These are phyloP conservation scores for Pugionium dolabratum DNA, from an alignment of 345 rosid genomes.

Conservation along the genomic window DNA sequence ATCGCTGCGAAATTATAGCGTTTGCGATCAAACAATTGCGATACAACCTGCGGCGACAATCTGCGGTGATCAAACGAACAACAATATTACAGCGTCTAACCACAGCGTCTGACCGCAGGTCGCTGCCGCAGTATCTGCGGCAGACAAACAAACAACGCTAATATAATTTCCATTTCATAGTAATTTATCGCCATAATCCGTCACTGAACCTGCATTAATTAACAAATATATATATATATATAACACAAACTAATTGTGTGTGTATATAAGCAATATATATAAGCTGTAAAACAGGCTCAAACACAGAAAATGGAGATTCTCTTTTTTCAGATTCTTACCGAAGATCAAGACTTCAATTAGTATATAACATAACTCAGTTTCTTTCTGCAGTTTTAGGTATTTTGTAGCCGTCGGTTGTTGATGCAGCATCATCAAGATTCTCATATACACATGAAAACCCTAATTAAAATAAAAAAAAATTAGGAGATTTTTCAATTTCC, in stretches of 20 bases:
- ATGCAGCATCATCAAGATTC: conserved; percentile 99
- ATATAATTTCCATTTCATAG: no score
- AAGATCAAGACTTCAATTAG: conserved; percentile 12
- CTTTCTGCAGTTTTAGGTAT: conserved; percentile 1
- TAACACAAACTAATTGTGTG: conserved; percentile 1
- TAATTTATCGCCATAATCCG: no score
- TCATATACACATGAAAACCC: conserved; percentile 53
- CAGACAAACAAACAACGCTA: neutral
- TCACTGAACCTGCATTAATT: no score
- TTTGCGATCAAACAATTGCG: no score
- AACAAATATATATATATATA: no score
- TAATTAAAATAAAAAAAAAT: conserved; percentile 11
- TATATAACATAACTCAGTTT: no score
- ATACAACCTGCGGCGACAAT: no score
- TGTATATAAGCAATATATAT: neutral
- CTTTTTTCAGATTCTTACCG: conserved; percentile 8
- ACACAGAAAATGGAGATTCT: neutral
- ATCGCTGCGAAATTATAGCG: no score
- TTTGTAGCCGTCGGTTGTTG: conserved; percentile 66
- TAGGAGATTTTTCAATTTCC: conserved; percentile 23
- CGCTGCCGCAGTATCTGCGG: no score
- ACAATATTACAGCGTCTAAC: no score
- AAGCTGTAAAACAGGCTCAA: conserved; percentile 3
- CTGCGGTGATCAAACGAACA: no score
- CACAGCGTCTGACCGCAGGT: no score